Base-by-base conservation (phyloP, 208 protist species). In the Balamuthia mandrillaris region DNA sequence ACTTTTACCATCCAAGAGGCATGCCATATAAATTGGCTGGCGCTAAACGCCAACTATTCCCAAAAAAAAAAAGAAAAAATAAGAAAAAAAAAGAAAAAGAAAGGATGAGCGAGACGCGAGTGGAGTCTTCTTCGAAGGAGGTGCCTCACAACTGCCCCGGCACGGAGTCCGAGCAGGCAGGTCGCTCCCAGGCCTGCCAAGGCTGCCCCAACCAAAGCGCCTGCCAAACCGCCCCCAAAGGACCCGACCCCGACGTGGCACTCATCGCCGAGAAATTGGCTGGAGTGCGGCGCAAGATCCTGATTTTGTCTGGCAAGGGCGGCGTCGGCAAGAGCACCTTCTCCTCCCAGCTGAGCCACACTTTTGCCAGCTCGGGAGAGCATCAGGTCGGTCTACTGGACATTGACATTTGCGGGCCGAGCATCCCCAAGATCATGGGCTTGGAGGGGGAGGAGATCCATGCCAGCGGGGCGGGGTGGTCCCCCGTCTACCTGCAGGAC, bases 391-490 rank as follows among this genome's bases (percentile, higher is more conserved):
- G 97, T 21, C 90, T 99, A 14, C 89, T 99, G 6, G 99, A 99
- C 89, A 84, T 99, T 21, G 99, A 99, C 92, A 98, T 99, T 58
- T 99, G 98, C 89, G 99, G 98, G n/a, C 99, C 99, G 27, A 92
- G 86, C 24, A 89, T 97, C 41, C 96, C 96, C 9, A 98, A 95
- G 77, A 98, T 99, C n/a, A 96, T 99, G 63, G 98, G 98, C 14
- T 87, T 99, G 7, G 94, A 97, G 65, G 91, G 89, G 9, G 88
- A 95, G 72, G 92, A 81, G 10, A 88, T 93, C 41, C 91, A 93
- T 58, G 88, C 85, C 3, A 91, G 65, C 42, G 86, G 92, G 39
- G 87, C 88, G 65, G 97, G 97, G 4, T 98, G 97, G 91, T 94
- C 96, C 81, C 97, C 97, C 21, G 94, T 99, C n/a, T 94, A 95